Evolutionary conservation across 208 protist genomes (phyloP).

Genomic region (Sergeia podlipaevii): DNA sequence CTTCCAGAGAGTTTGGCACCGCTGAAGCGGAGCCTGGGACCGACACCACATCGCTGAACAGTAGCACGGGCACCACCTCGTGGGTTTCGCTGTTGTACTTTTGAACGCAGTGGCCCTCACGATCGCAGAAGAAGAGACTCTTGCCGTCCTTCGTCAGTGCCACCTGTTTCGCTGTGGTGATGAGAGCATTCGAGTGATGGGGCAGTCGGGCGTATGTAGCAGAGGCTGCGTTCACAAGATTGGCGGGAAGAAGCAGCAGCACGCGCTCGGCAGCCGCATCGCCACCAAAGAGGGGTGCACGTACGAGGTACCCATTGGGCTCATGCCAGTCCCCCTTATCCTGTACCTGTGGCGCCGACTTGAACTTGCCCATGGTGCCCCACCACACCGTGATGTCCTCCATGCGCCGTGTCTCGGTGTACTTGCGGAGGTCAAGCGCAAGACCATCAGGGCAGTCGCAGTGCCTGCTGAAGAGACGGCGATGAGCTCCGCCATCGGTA

Average conservation of each 20-base stretch:
- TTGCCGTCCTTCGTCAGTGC: conserved; percentile 15
- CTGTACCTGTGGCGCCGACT: conserved; percentile 1
- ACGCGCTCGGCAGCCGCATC: conserved; percentile 16
- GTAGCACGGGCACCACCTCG: conserved; percentile 32
- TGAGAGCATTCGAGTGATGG: conserved; percentile 8
- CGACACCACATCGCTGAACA: conserved; percentile 23
- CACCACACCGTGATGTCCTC: conserved; percentile 23
- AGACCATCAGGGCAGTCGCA: conserved; percentile 35
- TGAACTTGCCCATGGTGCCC: conserved; percentile 27
- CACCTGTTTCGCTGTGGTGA: conserved; percentile 42
- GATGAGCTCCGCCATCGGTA: conserved; percentile 17
- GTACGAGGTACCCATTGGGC: conserved; percentile 20
- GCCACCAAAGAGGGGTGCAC: conserved; percentile 15
- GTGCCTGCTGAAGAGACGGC: conserved; percentile 13
- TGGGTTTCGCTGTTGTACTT: conserved; percentile 41
- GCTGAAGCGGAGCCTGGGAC: conserved; percentile 1
- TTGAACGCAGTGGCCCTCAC: conserved; percentile 37
- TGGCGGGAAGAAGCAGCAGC: conserved; percentile 10
- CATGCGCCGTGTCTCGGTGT: conserved; percentile 12
- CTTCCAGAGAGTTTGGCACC: conserved; percentile 22
- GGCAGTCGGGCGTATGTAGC: no score
- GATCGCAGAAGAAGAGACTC: conserved; percentile 41
- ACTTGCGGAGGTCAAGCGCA: conserved; percentile 21
- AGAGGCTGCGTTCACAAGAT: neutral
- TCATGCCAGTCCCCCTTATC: conserved; percentile 26